Percentiles rank a stretch among this genome's conserved stretches.
Conservation (phyloP, 163 green algal species). For the Prototheca cutis region DNA sequence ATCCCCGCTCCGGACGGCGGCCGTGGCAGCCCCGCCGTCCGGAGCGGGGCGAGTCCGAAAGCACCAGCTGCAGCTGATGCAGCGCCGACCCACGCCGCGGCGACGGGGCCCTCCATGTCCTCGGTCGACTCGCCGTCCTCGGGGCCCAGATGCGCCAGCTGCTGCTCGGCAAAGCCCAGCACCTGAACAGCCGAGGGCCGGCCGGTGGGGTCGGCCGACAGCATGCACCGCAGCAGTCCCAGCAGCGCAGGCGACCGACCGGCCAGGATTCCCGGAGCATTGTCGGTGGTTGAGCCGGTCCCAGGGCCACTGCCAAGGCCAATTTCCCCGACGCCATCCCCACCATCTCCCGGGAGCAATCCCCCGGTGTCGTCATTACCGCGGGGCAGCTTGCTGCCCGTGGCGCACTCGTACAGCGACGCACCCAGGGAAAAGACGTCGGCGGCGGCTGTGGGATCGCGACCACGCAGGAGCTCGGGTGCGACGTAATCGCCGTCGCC, state of each 20-base stretch:
- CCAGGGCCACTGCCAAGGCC: neutral
- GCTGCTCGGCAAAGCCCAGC: neutral
- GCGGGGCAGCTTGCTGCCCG: constrained; percentile 22
- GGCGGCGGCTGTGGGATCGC: constrained; percentile 28
- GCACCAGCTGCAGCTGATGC: constrained; percentile 2
- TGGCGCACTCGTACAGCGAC: constrained; percentile 53
- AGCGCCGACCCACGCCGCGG: neutral
- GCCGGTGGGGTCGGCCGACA: constrained; percentile 2
- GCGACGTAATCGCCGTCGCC: constrained; percentile 71
- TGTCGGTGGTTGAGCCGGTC: too few species aligned
- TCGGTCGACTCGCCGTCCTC: neutral
- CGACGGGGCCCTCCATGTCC: neutral
- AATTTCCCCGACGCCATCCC: neutral
- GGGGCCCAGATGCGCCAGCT: neutral
- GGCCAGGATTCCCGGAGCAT: too few species aligned
- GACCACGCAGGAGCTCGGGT: constrained; percentile 54
- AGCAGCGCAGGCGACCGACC: constrained; percentile 2
- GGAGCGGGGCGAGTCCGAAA: too few species aligned
- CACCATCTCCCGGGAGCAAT: neutral
- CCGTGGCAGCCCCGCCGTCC: neutral
- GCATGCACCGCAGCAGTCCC: constrained; percentile 16
- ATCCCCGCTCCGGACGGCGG: constrained; percentile 5
- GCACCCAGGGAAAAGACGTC: constrained; percentile 56
- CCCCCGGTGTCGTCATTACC: neutral
- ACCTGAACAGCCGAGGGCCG: constrained; percentile 20